Conservation (phyloP, 257 asterid genomes). For the Solanum neorickii region DNA sequence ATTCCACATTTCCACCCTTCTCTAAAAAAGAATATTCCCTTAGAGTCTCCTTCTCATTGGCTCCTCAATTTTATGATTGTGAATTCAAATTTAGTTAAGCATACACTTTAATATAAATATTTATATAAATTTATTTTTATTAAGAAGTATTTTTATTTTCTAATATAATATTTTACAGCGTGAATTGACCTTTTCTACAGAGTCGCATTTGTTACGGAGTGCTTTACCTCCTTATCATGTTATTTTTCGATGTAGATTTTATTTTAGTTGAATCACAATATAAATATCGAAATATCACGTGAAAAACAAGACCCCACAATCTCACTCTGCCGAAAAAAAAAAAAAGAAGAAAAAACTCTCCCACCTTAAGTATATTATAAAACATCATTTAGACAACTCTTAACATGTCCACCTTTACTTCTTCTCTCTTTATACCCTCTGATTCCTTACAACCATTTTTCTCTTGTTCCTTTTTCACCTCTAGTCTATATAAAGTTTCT, state of each 20-base stretch:
- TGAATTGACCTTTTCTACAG: fast-evolving
- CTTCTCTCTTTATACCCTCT: not conserved
- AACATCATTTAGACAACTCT: not conserved
- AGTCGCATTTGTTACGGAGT: fast-evolving
- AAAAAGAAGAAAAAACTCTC: not conserved
- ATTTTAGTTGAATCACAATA: too few species aligned
- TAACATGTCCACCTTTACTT: constrained; percentile 27
- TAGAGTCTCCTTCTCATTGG: constrained; percentile 3
- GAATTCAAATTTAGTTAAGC: too few species aligned
- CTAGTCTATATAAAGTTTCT: not conserved
- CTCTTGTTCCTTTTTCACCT: not conserved
- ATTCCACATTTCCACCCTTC: constrained; percentile 1
- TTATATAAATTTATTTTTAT: fast-evolving
- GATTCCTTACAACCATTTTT: not conserved
- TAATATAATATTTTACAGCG: fast-evolving
- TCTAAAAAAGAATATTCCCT: constrained; percentile 33
- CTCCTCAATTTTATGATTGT: not conserved
- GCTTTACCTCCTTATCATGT: fast-evolving
- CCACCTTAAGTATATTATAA: constrained; percentile 2
- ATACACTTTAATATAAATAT: too few species aligned
- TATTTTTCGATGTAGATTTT: too few species aligned
- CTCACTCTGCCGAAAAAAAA: too few species aligned
- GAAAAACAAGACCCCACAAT: not conserved
- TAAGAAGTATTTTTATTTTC: fast-evolving
- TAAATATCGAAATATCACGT: fast-evolving